Conservation (phyloP, 208 protist species). For the Trypanosoma melophagium region DNA sequence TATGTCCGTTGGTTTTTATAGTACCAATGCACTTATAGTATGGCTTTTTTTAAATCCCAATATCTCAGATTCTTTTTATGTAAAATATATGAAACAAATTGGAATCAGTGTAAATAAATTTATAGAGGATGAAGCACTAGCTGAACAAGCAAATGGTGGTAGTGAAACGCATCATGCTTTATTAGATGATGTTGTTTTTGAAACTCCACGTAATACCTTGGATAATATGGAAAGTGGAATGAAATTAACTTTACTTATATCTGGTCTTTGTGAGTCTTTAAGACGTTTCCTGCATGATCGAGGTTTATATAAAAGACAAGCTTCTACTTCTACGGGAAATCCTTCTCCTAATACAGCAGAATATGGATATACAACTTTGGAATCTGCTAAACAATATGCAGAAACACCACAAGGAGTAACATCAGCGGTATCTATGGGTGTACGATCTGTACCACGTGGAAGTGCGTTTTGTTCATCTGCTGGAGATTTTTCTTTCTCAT, state of each 20-base stretch:
- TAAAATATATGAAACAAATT: slow-evolving; percentile 15
- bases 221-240: background rate
- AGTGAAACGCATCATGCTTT: background rate
- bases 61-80: slow-evolving; percentile 17
- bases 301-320: slow-evolving; percentile 1
- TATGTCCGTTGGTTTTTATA: slow-evolving; percentile 62
- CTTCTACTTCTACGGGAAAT: background rate
- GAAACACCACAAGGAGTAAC: background rate
- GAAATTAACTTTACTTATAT: background rate
- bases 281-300: slow-evolving; percentile 21
- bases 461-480: too few species aligned
- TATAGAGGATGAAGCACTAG: background rate
- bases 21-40: slow-evolving; percentile 59
- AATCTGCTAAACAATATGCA: background rate
- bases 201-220: background rate
- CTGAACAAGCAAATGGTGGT: background rate
- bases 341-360: background rate
- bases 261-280: slow-evolving; percentile 20
- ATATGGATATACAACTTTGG: background rate
- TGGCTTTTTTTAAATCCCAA: slow-evolving; percentile 59
- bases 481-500: slow-evolving; percentile 28
- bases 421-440: background rate
- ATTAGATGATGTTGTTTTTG: slow-evolving; percentile 11
- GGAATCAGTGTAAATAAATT: slow-evolving; percentile 12
- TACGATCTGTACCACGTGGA: too few species aligned